Base-by-base conservation (phyloP, 352 stramenopile genomes). In the Poterioochromonas sp. region DNA sequence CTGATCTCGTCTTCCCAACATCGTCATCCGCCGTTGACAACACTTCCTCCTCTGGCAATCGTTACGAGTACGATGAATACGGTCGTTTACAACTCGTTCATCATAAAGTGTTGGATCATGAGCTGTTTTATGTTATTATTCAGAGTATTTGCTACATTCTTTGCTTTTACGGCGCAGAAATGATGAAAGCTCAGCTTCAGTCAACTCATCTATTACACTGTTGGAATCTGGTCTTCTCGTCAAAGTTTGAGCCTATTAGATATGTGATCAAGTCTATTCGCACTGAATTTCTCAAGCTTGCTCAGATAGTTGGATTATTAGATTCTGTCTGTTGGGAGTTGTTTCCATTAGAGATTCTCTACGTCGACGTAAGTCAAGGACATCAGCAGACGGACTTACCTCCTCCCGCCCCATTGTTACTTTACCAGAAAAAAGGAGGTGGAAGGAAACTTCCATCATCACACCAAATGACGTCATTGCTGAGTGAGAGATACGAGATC, bases 81-180 rank as follows among this genome's bases (percentile, higher is more conserved):
- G 65, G 65, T 11, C 35, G 65, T 26, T 22, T 29, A n/a, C 15
- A 71, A 8, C 5, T 29, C 5, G 40, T 32, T 43, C 37, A 74
- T 0, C 1, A 35, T 53, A 8, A 29, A 11, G 2, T 54, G 3
- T 8, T 8, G 1, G 34, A 35, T 18, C 65, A 74, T n/a, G 65
- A 58, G 18, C 8, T 54, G 3, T 74, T 74, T 37, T 74, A 74
- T 39, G 37, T 12, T 18, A 34, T 35, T 5, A 37, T 54, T 34
- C 65, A 74, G n/a, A 11, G 34, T 1, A n/a, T 54, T 1, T 53
- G 39, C 29, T 74, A 74, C n/a, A n/a, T 51, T 35, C n/a, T 74
- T 18, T 74, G 65, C n/a, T 74, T 74, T 54, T 54, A 58, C 26
- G 65, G 65, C 5, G 63, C 37, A 26, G 63, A 44, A n/a, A n/a